These are phyloP conservation scores for Sphaerosporella brunnea DNA, from an alignment of 495 filamentous ascomycete genomes.

Conservation along the genomic window DNA sequence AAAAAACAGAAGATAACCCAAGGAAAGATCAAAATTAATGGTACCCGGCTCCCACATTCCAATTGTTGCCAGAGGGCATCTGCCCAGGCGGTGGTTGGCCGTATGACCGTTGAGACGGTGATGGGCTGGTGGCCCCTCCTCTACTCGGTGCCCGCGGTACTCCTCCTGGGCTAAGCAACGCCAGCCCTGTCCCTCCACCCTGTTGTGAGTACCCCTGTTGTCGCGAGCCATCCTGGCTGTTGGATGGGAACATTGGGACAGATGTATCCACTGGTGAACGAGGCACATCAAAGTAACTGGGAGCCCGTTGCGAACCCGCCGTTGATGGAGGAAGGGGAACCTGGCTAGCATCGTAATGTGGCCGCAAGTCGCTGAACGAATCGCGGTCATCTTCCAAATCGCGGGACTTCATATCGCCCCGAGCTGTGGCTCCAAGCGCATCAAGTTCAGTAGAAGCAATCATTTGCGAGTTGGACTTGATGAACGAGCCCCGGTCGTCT, in stretches of 20 bases:
- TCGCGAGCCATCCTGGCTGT: constrained; percentile 14
- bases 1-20: constrained; percentile 11
- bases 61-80: constrained; percentile 13
- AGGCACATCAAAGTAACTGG: constrained; percentile 18
- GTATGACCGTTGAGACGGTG: constrained; percentile 3
- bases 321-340: constrained; percentile 30
- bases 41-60: constrained; percentile 22
- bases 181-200: constrained; percentile 21
- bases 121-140: constrained; percentile 14
- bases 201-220: constrained; percentile 16
- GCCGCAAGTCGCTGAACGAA: constrained; percentile 20
- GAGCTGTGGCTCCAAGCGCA: constrained; percentile 78
- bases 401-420: constrained; percentile 55
- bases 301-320: constrained; percentile 24
- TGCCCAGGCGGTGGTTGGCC: constrained; percentile 7
- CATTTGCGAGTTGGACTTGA: constrained; percentile 89
- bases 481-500: constrained; percentile 91
- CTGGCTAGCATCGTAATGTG: constrained; percentile 24
- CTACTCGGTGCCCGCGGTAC: constrained; percentile 14
- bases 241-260: constrained; percentile 12
- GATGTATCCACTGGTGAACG: constrained; percentile 14
- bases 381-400: constrained; percentile 64
- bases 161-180: constrained; percentile 18
- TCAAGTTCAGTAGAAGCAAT: constrained; percentile 65
- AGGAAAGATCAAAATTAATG: constrained; percentile 15